phyloP scores from a whole-genome alignment of 169 alveolate genomes.

The Haemoproteus tartakovskyi region DNA sequence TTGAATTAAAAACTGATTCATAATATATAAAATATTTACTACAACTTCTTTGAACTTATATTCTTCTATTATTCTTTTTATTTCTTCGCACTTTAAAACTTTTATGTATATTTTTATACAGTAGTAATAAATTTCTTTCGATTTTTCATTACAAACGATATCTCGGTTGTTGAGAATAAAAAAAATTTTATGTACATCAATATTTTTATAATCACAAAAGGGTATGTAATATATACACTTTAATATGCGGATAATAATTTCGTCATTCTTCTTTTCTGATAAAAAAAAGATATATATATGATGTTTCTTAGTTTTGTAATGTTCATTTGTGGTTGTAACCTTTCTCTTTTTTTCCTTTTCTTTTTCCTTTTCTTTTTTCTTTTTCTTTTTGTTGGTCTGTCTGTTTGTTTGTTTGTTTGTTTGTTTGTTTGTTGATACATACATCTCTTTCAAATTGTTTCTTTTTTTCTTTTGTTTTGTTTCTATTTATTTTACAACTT shows the following conservation, averaged over 20 bases:
- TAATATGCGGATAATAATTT: constrained; percentile 6
- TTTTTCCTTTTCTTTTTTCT: too few species aligned
- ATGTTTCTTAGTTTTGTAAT: too few species aligned
- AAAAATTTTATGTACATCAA: constrained; percentile 56
- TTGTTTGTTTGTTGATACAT: not conserved
- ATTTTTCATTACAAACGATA: constrained; percentile 22
- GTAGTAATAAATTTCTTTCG: constrained; percentile 52
- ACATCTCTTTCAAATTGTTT: not conserved
- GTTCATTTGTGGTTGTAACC: too few species aligned
- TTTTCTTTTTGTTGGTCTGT: too few species aligned
- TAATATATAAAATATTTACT: constrained; percentile 13
- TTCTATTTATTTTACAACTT: too few species aligned
- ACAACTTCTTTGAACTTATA: constrained; percentile 23
- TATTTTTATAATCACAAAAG: constrained; percentile 17
- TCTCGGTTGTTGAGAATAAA: constrained; percentile 15
- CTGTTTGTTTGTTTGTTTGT: too few species aligned
- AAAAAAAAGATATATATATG: not conserved
- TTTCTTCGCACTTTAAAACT: constrained; percentile 19
- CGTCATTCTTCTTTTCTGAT: constrained; percentile 33
- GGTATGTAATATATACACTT: constrained; percentile 36
- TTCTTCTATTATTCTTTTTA: constrained; percentile 5
- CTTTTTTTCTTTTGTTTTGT: too few species aligned
- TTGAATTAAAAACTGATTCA: constrained; percentile 17
- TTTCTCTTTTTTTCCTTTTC: too few species aligned
- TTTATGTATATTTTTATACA: constrained; percentile 44